Conservation (phyloP, 2,329 filamentous ascomycete species). For the Diplodia corticola region DNA sequence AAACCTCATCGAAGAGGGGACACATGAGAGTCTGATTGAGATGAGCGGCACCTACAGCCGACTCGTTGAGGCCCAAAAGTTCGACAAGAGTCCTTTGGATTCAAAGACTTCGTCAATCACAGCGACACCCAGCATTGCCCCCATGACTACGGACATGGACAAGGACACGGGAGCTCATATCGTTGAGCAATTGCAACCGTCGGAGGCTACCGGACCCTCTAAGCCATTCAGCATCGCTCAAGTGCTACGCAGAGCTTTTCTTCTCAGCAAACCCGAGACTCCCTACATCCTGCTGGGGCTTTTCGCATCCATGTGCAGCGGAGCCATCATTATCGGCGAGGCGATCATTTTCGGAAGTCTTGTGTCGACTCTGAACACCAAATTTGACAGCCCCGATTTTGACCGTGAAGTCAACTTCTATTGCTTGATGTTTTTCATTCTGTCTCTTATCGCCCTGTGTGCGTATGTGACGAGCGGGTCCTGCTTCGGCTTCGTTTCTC, state of each 20-base stretch:
- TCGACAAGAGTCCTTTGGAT: slow-evolving; percentile 32
- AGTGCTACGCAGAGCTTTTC: slow-evolving; percentile 28
- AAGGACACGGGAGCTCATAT: background rate
- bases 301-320: slow-evolving; percentile 48
- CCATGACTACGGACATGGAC: slow-evolving; percentile 4
- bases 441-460: slow-evolving; percentile 52
- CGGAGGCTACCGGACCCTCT: background rate
- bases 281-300: slow-evolving; percentile 45
- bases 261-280: slow-evolving; percentile 41
- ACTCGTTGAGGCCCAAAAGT: slow-evolving; percentile 38
- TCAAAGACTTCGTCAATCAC: slow-evolving; percentile 21
- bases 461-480: slow-evolving; percentile 48
- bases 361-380: slow-evolving; percentile 54
- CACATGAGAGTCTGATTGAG: slow-evolving; percentile 33
- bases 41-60: slow-evolving; percentile 36
- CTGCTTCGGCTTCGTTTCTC: slow-evolving; percentile 52
- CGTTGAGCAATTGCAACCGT: background rate
- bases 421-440: slow-evolving; percentile 54
- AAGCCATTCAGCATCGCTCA: slow-evolving; percentile 26
- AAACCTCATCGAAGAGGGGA: slow-evolving; percentile 34
- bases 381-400: slow-evolving; percentile 31
- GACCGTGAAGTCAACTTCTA: slow-evolving; percentile 43
- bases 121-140: slow-evolving; percentile 17
- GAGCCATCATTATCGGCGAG: slow-evolving; percentile 58
- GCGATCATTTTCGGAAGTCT: slow-evolving; percentile 59